Percentiles rank a stretch among this genome's conserved stretches.
These are phyloP conservation scores for Coniferiporia sulphurascens DNA, from an alignment of 1,284 basidiomycete genomes.

Conservation along the genomic window DNA sequence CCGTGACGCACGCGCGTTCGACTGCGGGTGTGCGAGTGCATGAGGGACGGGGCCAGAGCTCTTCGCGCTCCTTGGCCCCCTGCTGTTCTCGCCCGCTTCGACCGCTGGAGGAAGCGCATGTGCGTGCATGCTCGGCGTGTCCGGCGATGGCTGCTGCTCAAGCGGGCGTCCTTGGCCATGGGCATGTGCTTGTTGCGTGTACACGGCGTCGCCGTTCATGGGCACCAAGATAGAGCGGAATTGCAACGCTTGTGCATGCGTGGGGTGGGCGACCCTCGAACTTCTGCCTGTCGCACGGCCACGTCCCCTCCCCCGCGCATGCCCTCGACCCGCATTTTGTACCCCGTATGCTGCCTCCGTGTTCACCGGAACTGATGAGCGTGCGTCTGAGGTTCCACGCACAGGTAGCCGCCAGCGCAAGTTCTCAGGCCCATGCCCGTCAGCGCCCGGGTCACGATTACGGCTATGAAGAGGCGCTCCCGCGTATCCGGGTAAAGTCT, in stretches of 20 bases:
- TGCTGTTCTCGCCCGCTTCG: not conserved
- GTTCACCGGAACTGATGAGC: not conserved
- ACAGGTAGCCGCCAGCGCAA: not conserved
- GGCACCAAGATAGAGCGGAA: slow-evolving; percentile 15
- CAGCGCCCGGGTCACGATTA: not conserved
- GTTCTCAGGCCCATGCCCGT: not conserved
- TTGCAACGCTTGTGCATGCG: not conserved
- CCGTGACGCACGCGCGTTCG: not conserved
- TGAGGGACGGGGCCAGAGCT: not conserved
- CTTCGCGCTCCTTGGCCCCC: not conserved
- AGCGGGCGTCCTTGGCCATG: not conserved
- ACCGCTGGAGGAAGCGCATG: not conserved
- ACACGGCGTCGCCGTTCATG: slow-evolving; percentile 1
- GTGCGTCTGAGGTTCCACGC: not conserved
- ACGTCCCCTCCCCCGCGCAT: not conserved
- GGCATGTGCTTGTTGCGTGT: slow-evolving; percentile 7
- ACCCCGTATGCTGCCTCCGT: not conserved
- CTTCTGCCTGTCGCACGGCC: not conserved
- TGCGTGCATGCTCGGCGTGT: not conserved
- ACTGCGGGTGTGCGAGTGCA: not conserved
- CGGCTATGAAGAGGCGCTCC: not conserved
- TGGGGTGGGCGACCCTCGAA: not conserved
- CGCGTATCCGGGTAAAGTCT: not conserved
- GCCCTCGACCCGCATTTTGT: too few relatives aligned
- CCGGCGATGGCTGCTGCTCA: not conserved